A percentile compares a stretch with the other conserved stretches of the same genome.
Evolutionary conservation across 2,329 filamentous ascomycete genomes (phyloP).

Genomic region (Coleophoma eucalyptorum): DNA sequence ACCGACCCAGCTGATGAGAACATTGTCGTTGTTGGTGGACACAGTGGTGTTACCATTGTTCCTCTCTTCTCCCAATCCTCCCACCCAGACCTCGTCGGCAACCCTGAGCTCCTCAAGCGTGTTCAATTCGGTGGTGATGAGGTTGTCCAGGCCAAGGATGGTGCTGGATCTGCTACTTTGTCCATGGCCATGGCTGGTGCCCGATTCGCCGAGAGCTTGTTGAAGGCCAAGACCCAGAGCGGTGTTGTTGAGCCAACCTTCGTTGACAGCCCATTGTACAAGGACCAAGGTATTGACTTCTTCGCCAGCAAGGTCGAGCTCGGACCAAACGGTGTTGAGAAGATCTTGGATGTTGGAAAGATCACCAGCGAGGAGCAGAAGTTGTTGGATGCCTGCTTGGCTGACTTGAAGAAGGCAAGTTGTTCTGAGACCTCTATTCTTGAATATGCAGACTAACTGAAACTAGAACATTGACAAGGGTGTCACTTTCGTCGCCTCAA

Average conservation of each 20-base stretch:
- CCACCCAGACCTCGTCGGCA: constrained; percentile 77
- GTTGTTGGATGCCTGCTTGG: constrained; percentile 80
- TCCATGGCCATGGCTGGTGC: constrained; percentile 98
- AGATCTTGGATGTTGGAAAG: constrained; percentile 85
- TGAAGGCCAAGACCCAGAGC: constrained; percentile 88
- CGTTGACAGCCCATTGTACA: constrained; percentile 95
- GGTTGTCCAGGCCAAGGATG: constrained; percentile 98
- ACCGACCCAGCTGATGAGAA: constrained; percentile 90
- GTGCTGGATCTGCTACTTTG: constrained; percentile 92
- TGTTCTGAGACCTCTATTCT: constrained; percentile 1
- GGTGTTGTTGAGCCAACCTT: constrained; percentile 94
- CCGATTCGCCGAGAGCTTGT: constrained; percentile 81
- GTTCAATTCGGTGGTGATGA: constrained; percentile 99
- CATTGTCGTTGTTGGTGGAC: constrained; percentile 93
- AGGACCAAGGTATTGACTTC: constrained; percentile 97
- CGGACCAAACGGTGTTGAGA: constrained; percentile 91
- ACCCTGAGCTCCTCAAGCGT: constrained; percentile 74
- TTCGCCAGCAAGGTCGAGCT: constrained; percentile 95
- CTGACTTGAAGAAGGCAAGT: constrained; percentile 67
- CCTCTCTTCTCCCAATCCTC: constrained; percentile 93
- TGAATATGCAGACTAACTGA: constrained; percentile 22
- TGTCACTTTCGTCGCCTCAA: constrained; percentile 53
- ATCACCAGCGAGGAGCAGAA: constrained; percentile 83
- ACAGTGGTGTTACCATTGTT: constrained; percentile 98
- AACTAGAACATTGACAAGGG: constrained; percentile 90